Base-by-base conservation (phyloP, 1,139 yeast species). In the Hanseniaspora sp. region DNA sequence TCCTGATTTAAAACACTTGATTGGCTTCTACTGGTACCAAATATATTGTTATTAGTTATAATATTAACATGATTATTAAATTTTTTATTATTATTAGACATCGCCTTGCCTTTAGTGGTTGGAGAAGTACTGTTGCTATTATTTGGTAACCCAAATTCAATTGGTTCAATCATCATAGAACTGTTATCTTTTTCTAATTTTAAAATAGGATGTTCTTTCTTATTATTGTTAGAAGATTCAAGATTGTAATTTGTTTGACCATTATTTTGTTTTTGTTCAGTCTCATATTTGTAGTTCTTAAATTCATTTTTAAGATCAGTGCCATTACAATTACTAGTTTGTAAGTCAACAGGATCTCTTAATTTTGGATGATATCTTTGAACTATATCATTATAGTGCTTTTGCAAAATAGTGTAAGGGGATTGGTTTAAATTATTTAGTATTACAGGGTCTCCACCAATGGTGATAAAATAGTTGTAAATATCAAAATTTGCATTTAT, bases 381-480 rank as follows among this genome's bases (percentile, higher is more conserved):
- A 17, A 40, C 29, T 23, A 53, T 23, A 13, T 33, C 38, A 11
- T 23, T 46, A 30, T 38, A 34, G 12, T 35, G 46, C 6, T 7
- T 74, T 2, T 78, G 71, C 6, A 67, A 57, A n/a, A 67, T 64
- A 3, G 61, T 55, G 9, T 63, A 59, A 5, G 67, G 66, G 1
- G 68, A 64, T 55, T 65, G 66, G 51, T 61, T 59, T 44, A 65
- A 63, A 15, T 58, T 56, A 52, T 67, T 67, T 12, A 59, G 48
- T 28, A 64, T 56, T 46, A 60, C 63, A 58, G 62, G 60, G 1
- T 67, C 61, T 9, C 68, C 64, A 8, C 70, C 70, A 44, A 67
- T 47, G 17, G 62, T 59, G 43, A 62, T 60, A 8, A 67, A 53
- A 51, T 62, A 65, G 46, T 65, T 63, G 54, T 66, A 67, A 11